Base-by-base conservation (phyloP, 352 stramenopile species). In the Phytophthora rubi region DNA sequence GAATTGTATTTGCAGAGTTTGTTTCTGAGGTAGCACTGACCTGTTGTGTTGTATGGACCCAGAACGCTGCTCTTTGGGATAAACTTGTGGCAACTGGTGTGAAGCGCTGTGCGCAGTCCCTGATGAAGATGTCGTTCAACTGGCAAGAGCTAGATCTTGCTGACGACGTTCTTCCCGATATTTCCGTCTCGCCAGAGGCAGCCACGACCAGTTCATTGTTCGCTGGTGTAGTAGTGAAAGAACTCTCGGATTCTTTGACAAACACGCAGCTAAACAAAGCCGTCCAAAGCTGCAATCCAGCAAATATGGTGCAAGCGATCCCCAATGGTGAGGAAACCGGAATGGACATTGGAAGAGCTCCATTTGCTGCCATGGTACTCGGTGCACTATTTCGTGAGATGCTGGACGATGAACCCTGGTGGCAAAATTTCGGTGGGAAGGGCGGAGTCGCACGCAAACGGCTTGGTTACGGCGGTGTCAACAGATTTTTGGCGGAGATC, bases 401-500 rank as follows among this genome's bases (percentile, higher is more conserved):
- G 69, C 61, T 82, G 42, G 65, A 81, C 21, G 81, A 94, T 60
- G 83, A 85, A 21, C 30, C 53, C 7, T 92, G 85, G 85, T 93
- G 85, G 83, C 77, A 90, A 44, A 65, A 72, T 6, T 71, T 90
- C 42, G 63, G 39, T 57, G 61, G 53, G 71, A 77, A 70, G 51
- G 60, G 44, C 61, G 51, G 23, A 74, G 74, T 26, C 62, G 76
- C 30, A 75, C 67, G 32, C 45, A 89, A 82, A 54, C 71, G 70
- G 13, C 59, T 93, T 53, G 86, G 86, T 16, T 89, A 80, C 58
- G 80, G 74, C 4, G 88, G 86, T 13, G 56, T 89, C 30, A 93
- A 90, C 76, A 85, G 81, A 55, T 90, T 94, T 39, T 69, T 92
- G 18, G 86, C 77, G 1, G 88, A 95, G 59, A 59, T 94, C 4